phyloP scores from a whole-genome alignment of 108 stramenopile species.

The Fragilariopsis cylindrus region DNA sequence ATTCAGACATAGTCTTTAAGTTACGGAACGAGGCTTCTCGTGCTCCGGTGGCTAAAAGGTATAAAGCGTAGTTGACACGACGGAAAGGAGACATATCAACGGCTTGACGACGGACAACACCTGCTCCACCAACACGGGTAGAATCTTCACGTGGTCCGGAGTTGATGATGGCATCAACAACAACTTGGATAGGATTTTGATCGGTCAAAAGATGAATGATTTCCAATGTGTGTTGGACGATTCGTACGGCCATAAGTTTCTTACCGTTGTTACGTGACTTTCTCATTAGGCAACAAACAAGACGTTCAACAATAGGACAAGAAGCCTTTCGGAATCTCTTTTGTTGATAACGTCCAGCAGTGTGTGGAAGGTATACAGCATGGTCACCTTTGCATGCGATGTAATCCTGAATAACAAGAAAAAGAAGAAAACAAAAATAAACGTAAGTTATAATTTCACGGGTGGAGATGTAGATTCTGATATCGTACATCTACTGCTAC shows the following conservation, averaged over 20 bases:
- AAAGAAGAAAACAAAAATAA: not conserved
- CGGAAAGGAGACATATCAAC: slow-evolving; percentile 99
- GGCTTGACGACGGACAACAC: slow-evolving; percentile 99
- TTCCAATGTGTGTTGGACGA: slow-evolving; percentile 99
- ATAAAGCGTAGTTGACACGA: slow-evolving; percentile 99
- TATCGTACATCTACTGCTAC: no score
- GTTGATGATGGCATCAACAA: slow-evolving; percentile 99
- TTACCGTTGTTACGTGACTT: slow-evolving; percentile 99
- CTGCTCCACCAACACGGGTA: slow-evolving; percentile 99
- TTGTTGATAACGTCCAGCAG: slow-evolving; percentile 99
- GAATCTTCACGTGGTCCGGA: slow-evolving; percentile 99
- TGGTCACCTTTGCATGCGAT: slow-evolving; percentile 97
- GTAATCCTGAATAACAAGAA: slow-evolving; percentile 70
- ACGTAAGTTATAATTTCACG: no score
- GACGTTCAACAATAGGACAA: slow-evolving; percentile 99
- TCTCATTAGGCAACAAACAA: slow-evolving; percentile 97
- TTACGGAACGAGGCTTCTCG: slow-evolving; percentile 99
- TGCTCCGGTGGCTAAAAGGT: slow-evolving; percentile 97
- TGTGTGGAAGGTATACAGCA: slow-evolving; percentile 99
- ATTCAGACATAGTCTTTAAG: slow-evolving; percentile 99
- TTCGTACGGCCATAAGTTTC: slow-evolving; percentile 98
- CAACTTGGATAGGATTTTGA: slow-evolving; percentile 99
- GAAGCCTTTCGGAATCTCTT: slow-evolving; percentile 99
- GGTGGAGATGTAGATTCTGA: no score
- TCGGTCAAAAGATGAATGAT: slow-evolving; percentile 99